Percentiles rank a stretch among this genome's conserved stretches.
phyloP scores from a whole-genome alignment of 352 stramenopile genomes.

The Phytophthora ramorum region DNA sequence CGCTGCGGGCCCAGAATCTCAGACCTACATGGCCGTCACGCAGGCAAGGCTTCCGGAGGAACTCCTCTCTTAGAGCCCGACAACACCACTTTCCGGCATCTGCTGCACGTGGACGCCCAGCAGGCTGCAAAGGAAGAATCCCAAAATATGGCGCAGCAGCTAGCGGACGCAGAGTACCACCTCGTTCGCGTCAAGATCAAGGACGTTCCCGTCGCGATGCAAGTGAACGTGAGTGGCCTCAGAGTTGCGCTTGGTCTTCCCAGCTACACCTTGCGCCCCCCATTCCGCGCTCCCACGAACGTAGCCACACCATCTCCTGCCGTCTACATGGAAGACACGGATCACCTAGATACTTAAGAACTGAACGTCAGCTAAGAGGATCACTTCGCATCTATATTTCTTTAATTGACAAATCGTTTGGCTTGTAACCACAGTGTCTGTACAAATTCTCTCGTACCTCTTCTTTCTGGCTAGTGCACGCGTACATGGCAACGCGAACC shows the following conservation, averaged over 20 bases:
- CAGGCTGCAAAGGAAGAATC: neutral
- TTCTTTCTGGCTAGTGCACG: constrained; percentile 4
- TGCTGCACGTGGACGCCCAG: constrained; percentile 7
- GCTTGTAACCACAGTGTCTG: constrained; percentile 20
- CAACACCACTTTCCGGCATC: constrained; percentile 12
- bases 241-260: neutral
- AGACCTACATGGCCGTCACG: constrained; percentile 20
- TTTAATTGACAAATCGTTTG: constrained; percentile 5
- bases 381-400: neutral
- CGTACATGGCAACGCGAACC: neutral
- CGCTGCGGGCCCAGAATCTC: neutral
- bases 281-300: constrained; percentile 4
- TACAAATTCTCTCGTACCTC: neutral
- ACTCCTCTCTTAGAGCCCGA: neutral
- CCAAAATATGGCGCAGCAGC: neutral
- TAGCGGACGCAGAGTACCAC: neutral
- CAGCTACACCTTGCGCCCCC: constrained; percentile 10
- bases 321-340: constrained; percentile 4
- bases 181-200: constrained; percentile 2
- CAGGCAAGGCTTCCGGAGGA: constrained; percentile 17
- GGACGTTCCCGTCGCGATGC: constrained; percentile 4
- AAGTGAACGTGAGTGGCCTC: constrained; percentile 11
- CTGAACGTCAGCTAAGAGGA: no score
- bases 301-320: neutral
- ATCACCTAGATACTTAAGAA: neutral